Base-by-base conservation (phyloP, 768 basidiomycete genomes). In the Kwoniella mangroviensis region DNA sequence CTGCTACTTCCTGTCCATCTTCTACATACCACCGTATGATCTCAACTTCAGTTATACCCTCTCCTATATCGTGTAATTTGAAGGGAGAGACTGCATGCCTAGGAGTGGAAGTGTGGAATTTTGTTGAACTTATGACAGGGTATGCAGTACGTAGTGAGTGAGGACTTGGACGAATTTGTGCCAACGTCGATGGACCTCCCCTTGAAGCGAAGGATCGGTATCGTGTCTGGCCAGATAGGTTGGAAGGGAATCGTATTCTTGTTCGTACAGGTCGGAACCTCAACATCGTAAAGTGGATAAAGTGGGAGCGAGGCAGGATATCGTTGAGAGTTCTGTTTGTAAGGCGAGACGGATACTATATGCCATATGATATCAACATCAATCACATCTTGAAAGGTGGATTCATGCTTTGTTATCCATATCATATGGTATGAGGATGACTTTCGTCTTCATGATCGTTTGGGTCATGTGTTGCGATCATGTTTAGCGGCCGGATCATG, bases 41-140 rank as follows among this genome's bases (percentile, higher is more conserved):
- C 49, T 81, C 79, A 1, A 81, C 79, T 59, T 81, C 79, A 24
- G 77, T 75, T 55, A 81, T 81, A 6, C 79, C 79, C 55, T 81
- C 79, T n/a, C 79, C 79, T 22, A 81, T 81, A 66, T 81, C 79
- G 34, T 76, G 75, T 7, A 81, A 72, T 61, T 77, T 79, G 75
- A 81, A 81, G 0, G 79, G 79, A 21, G 72, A 53, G 15, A 73
- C 45, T 11, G 70, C 70, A 2, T 26, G 55, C 0, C 6, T 41
- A 15, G 62, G 43, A 0, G 26, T 0, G 9, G 70, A 59, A 9
- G 56, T 4, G 22, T 73, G 71, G n/a, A 75, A 52, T 7, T 52
- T 11, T 3, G 60, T 22, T 41, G 24, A 34, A 17, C 19, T 34
- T 24, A 42, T 17, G 40, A 13, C 17, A 12, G 24, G 34, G 12